phyloP scores from a whole-genome alignment of 1,284 basidiomycete genomes.

The Pseudomicrostroma phylloplanum region DNA sequence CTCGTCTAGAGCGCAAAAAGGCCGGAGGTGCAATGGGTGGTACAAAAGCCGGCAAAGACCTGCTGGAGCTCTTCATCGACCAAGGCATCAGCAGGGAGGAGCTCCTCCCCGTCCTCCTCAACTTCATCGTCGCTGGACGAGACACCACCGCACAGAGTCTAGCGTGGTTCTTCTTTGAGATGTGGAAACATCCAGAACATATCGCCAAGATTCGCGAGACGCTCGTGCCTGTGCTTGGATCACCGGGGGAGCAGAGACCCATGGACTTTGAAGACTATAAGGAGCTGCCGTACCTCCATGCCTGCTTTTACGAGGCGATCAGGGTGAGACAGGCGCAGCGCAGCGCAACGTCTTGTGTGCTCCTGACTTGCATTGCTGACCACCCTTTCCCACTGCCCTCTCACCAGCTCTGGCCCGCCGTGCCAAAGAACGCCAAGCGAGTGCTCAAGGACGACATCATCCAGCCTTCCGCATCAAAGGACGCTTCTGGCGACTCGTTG shows the following conservation, averaged over 20 bases:
- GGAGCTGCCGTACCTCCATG: constrained; percentile 32
- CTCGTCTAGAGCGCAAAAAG: background rate
- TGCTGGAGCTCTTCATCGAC: constrained; percentile 42
- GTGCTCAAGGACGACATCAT: constrained; percentile 34
- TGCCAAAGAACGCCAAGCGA: constrained; percentile 38
- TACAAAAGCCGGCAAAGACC: constrained; percentile 34
- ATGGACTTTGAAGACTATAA: constrained; percentile 32
- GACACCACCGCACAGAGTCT: constrained; percentile 35
- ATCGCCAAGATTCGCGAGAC: constrained; percentile 30
- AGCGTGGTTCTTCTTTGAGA: constrained; percentile 37
- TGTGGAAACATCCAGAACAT: constrained; percentile 24
- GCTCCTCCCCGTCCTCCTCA: constrained; percentile 32
- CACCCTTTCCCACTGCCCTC: too few relatives aligned
- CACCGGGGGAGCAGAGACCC: constrained; percentile 17
- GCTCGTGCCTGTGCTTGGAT: constrained; percentile 21
- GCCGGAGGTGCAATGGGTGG: background rate
- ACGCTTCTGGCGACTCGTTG: constrained; percentile 24
- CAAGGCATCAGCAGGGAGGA: constrained; percentile 28
- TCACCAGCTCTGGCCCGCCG: constrained; percentile 26
- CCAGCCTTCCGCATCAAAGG: background rate
- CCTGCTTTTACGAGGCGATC: constrained; percentile 33
- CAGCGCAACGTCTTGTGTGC: too few relatives aligned
- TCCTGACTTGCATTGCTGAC: too few relatives aligned
- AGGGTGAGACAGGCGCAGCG: constrained; percentile 5
- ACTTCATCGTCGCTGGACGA: constrained; percentile 41